phyloP scores from a whole-genome alignment of 805 yeast genomes.

The Wickerhamiella kurtzmanii region DNA sequence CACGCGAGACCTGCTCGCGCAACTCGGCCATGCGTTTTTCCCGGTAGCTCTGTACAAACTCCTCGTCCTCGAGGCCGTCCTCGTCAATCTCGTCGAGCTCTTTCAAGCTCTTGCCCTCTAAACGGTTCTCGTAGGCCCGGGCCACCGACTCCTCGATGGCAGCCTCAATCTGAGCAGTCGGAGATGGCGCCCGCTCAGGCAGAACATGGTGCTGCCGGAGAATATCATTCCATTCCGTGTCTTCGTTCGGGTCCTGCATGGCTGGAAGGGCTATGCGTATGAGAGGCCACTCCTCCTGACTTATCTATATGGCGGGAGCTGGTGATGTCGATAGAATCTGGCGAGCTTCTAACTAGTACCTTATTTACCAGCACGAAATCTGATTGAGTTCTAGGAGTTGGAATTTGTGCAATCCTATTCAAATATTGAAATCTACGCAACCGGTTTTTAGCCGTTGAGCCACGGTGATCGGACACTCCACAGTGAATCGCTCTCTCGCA shows the following conservation, averaged over 20 bases:
- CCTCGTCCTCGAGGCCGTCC: conserved; percentile 77
- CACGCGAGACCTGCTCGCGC: conserved; percentile 39
- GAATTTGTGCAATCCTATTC: too few relatives aligned
- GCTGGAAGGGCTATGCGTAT: not conserved
- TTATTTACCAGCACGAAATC: too few relatives aligned
- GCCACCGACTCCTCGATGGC: conserved; percentile 72
- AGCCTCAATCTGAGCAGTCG: conserved; percentile 73
- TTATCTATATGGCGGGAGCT: not conserved
- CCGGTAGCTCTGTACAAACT: conserved; percentile 61
- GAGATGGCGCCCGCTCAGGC: conserved; percentile 83
- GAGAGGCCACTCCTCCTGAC: not conserved
- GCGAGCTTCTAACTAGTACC: too few relatives aligned
- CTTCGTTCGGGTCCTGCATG: conserved; percentile 68
- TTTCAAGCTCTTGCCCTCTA: conserved; percentile 61
- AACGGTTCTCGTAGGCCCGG: conserved; percentile 67
- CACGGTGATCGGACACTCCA: too few relatives aligned
- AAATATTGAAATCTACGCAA: too few relatives aligned
- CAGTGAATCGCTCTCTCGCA: too few relatives aligned
- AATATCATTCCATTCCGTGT: conserved; percentile 98
- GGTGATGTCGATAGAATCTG: not conserved
- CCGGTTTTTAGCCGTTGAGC: too few relatives aligned
- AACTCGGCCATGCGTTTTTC: conserved; percentile 67
- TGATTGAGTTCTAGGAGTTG: too few relatives aligned
- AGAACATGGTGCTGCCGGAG: conserved; percentile 79
- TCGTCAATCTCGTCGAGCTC: conserved; percentile 83